Conservation (phyloP, 2,329 filamentous ascomycete species). For the Boeremia exigua region DNA sequence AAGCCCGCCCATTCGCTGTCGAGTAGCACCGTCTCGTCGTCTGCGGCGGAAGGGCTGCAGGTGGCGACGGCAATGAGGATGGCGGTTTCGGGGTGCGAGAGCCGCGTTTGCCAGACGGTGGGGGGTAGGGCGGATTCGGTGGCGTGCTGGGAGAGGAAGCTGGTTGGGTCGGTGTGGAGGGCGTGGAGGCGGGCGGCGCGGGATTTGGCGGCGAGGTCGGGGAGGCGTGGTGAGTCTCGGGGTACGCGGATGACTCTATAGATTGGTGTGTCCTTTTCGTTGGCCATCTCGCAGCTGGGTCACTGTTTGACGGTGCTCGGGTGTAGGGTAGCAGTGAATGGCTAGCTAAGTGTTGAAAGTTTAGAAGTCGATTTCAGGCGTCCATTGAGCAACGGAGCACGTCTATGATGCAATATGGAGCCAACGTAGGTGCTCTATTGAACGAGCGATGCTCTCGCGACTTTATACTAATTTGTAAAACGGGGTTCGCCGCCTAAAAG, state of each 20-base stretch:
- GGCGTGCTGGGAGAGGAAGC: conserved; percentile 19
- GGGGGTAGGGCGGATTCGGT: conserved; percentile 18
- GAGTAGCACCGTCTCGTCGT: conserved; percentile 21
- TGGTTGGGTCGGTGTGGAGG: conserved; percentile 23
- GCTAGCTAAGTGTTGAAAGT: neutral
- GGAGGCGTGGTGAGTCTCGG: conserved; percentile 8
- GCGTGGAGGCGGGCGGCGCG: conserved; percentile 23
- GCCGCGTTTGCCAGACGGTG: conserved; percentile 21
- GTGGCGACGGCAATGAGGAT: neutral
- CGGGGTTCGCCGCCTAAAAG: too few relatives aligned
- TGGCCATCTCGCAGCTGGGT: neutral
- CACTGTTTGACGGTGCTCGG: neutral
- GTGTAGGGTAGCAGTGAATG: neutral
- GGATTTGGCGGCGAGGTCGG: conserved; percentile 22
- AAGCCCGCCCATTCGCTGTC: conserved; percentile 26
- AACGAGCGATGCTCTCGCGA: neutral
- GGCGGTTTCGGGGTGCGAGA: conserved; percentile 3
- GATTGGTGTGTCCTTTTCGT: neutral
- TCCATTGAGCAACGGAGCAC: neutral
- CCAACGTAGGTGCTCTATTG: neutral
- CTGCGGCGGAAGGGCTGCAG: neutral
- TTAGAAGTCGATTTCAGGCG: neutral
- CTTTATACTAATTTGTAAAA: neutral
- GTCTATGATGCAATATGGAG: neutral
- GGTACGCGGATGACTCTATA: conserved; percentile 25